Evolutionary conservation across 78 protist species (phyloP).

Genomic region (Dictyostelium citrinum): DNA sequence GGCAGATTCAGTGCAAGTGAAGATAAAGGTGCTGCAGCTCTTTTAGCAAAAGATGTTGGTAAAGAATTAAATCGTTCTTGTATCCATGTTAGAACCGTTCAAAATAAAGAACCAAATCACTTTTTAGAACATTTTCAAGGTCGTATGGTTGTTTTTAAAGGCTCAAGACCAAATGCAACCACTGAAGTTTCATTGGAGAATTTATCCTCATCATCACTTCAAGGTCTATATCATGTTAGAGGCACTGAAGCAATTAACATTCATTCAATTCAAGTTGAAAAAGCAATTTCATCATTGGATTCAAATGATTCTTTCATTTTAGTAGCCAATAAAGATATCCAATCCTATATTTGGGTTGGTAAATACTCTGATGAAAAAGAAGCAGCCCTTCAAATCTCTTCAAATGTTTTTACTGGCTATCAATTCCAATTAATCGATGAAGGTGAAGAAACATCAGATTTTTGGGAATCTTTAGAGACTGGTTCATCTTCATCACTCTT

Average conservation of each 20-base stretch:
- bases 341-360: constrained; percentile 35
- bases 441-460: not conserved
- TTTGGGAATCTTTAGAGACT: not conserved
- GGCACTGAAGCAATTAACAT: constrained; percentile 11
- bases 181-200: not conserved
- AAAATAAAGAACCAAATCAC: constrained; percentile 41
- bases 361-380: constrained; percentile 33
- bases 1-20: constrained; percentile 10
- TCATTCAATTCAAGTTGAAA: constrained; percentile 50
- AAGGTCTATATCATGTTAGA: constrained; percentile 20
- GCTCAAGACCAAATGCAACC: not conserved
- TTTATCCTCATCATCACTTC: not conserved
- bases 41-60: constrained; percentile 19
- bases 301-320: constrained; percentile 43
- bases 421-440: not conserved
- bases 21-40: constrained; percentile 17
- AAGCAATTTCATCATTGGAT: not conserved
- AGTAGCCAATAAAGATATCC: not conserved
- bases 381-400: not conserved
- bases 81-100: constrained; percentile 41
- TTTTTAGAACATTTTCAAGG: constrained; percentile 15
- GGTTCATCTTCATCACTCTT: not conserved
- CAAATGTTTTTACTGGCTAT: not conserved
- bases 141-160: constrained; percentile 30
- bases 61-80: not conserved